Conservation (phyloP, 169 alveolate genomes). For the Plasmodium ovale region DNA sequence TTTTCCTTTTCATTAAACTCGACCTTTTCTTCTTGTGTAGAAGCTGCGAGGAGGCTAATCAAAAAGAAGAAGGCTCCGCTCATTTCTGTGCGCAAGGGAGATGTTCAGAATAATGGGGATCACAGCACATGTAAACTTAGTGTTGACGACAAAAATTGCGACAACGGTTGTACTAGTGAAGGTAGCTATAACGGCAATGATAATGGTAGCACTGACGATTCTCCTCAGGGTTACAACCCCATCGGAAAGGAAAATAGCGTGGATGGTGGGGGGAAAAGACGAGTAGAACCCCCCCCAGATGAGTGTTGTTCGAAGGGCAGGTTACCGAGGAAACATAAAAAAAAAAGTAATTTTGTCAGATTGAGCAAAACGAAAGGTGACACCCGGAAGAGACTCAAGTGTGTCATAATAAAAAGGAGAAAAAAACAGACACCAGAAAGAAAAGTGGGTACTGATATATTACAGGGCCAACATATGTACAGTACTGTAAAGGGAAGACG, state of each 20-base stretch:
- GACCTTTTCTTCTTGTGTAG: not conserved
- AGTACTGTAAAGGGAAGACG: too few relatives aligned
- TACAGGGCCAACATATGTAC: too few relatives aligned
- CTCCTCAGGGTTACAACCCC: too few relatives aligned
- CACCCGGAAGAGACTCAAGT: not conserved
- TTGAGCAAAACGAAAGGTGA: not conserved
- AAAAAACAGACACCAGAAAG: not conserved
- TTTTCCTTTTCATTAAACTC: too few relatives aligned
- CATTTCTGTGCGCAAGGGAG: too few relatives aligned
- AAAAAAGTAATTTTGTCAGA: not conserved
- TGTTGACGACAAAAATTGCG: too few relatives aligned
- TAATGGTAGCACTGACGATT: not conserved
- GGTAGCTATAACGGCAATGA: not conserved
- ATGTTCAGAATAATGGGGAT: too few relatives aligned
- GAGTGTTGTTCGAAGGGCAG: too few relatives aligned
- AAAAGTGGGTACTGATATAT: not conserved
- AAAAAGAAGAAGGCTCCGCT: not conserved
- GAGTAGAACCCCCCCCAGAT: too few relatives aligned
- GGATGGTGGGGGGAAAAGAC: too few relatives aligned
- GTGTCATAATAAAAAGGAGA: not conserved
- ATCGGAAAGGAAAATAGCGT: too few relatives aligned
- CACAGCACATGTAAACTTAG: too few relatives aligned
- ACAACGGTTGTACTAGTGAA: not conserved
- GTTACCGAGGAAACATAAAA: not conserved
- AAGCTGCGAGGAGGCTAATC: not conserved